phyloP scores from a whole-genome alignment of 352 stramenopile species.

The Phytophthora pisi region DNA sequence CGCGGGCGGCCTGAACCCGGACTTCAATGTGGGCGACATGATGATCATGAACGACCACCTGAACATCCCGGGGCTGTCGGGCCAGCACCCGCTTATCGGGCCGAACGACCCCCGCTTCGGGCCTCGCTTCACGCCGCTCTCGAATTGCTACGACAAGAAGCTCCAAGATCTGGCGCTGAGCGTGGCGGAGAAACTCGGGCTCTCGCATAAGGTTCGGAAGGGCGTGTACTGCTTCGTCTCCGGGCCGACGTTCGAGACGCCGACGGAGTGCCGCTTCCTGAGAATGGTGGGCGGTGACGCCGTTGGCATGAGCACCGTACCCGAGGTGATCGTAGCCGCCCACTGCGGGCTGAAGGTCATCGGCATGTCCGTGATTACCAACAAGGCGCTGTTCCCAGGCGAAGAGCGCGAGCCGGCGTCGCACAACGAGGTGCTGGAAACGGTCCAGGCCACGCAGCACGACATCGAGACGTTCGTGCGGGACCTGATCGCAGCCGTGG shows the following conservation, averaged over 20 bases:
- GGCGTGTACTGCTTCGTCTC: constrained; percentile 97
- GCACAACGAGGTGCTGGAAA: constrained; percentile 94
- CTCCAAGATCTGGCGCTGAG: constrained; percentile 84
- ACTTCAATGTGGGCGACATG: constrained; percentile 96
- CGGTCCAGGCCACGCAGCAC: constrained; percentile 74
- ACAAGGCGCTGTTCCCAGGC: constrained; percentile 89
- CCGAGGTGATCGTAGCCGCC: constrained; percentile 95
- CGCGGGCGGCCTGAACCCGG: constrained; percentile 93
- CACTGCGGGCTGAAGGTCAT: constrained; percentile 96
- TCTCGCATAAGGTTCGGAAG: constrained; percentile 82
- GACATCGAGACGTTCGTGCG: constrained; percentile 50
- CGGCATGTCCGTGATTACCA: constrained; percentile 97
- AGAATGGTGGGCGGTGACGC: constrained; percentile 91
- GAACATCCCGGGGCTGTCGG: constrained; percentile 92
- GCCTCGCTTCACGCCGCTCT: constrained; percentile 94
- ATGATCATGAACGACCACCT: constrained; percentile 97
- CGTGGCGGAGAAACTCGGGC: constrained; percentile 80
- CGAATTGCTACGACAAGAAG: constrained; percentile 93
- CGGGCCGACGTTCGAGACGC: constrained; percentile 96
- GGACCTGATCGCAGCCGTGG: constrained; percentile 39
- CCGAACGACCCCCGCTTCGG: constrained; percentile 96
- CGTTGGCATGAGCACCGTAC: constrained; percentile 97
- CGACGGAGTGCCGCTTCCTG: constrained; percentile 94
- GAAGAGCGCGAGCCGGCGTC: constrained; percentile 83
- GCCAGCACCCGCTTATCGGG: constrained; percentile 95